Conservation (phyloP, 371 early-diverging fungal species). For the Mortierella sp. region DNA sequence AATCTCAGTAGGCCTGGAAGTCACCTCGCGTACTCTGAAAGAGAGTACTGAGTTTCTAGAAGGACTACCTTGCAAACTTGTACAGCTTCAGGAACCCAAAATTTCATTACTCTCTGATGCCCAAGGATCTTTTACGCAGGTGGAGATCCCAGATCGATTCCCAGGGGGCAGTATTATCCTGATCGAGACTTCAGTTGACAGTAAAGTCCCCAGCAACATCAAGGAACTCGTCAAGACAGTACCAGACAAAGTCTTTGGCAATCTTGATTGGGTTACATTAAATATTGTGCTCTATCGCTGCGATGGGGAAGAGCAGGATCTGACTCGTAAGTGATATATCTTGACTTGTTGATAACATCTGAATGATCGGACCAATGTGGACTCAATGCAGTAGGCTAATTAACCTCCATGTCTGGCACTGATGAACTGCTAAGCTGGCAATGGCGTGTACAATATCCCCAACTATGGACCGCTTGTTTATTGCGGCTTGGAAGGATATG, state of each 20-base stretch:
- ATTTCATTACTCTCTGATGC: conserved; percentile 61
- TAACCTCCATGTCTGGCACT: not conserved
- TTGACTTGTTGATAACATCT: not conserved
- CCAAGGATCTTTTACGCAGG: conserved; percentile 70
- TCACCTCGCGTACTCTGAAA: conserved; percentile 46
- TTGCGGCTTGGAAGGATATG: conserved; percentile 95
- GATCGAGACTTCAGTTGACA: conserved; percentile 71
- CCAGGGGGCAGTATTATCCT: conserved; percentile 80
- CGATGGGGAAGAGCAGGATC: conserved; percentile 87
- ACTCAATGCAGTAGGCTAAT: not conserved
- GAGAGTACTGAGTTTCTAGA: conserved; percentile 57
- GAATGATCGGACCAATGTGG: not conserved
- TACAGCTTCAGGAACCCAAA: conserved; percentile 63
- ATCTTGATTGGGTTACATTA: conserved; percentile 74
- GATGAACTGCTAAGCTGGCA: conserved; percentile 58
- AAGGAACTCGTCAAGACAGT: conserved; percentile 60
- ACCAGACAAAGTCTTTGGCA: conserved; percentile 60
- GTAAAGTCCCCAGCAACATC: conserved; percentile 58
- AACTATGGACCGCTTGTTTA: conserved; percentile 84
- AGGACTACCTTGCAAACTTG: conserved; percentile 70
- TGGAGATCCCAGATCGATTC: conserved; percentile 72
- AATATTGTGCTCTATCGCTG: conserved; percentile 90
- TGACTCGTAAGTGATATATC: conserved; percentile 53
- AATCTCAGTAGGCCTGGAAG: conserved; percentile 62
- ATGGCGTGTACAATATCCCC: conserved; percentile 90